phyloP scores from a whole-genome alignment of 768 basidiomycete species.

The Boletus rubescentipes region DNA sequence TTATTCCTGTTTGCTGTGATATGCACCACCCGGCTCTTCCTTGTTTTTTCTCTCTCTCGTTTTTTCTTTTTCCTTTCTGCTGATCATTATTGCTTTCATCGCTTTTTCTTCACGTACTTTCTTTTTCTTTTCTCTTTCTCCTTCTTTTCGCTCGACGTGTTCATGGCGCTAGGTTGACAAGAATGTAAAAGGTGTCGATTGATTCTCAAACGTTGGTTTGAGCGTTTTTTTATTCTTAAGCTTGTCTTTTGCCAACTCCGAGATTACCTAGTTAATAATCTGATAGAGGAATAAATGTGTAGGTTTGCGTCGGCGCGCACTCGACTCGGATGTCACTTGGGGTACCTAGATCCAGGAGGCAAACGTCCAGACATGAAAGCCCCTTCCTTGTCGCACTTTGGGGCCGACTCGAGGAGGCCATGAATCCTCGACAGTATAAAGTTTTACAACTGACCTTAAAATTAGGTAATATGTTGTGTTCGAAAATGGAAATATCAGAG shows the following conservation, averaged over 20 bases:
- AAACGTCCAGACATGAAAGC: not conserved
- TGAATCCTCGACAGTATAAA: slow-evolving; percentile 21
- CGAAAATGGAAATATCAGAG: not conserved
- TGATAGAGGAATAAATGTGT: slow-evolving; percentile 7
- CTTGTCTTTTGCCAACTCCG: not conserved
- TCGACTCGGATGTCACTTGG: not conserved
- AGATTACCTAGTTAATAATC: slow-evolving; percentile 6
- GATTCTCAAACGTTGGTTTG: slow-evolving; percentile 1
- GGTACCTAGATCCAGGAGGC: not conserved
- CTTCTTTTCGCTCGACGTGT: slow-evolving; percentile 4
- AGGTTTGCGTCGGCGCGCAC: not conserved
- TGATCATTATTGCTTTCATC: slow-evolving; percentile 37
- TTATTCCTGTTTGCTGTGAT: slow-evolving; percentile 14
- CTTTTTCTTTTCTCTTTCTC: slow-evolving; percentile 6
- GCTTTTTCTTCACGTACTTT: not conserved
- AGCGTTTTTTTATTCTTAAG: not conserved
- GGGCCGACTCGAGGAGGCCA: not conserved
- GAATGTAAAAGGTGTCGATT: slow-evolving; percentile 7
- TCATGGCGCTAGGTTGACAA: slow-evolving; percentile 8
- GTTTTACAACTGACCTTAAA: slow-evolving; percentile 1
- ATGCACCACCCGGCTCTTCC: slow-evolving; percentile 3
- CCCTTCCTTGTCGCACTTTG: not conserved
- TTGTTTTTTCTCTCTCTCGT: not conserved
- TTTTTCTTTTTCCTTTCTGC: slow-evolving; percentile 8
- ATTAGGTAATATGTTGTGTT: slow-evolving; percentile 2